Evolutionary conservation across 805 yeast genomes (phyloP), one percentile per base, ranked within the genome.

Genomic region (Barnettozyma populi): DNA sequence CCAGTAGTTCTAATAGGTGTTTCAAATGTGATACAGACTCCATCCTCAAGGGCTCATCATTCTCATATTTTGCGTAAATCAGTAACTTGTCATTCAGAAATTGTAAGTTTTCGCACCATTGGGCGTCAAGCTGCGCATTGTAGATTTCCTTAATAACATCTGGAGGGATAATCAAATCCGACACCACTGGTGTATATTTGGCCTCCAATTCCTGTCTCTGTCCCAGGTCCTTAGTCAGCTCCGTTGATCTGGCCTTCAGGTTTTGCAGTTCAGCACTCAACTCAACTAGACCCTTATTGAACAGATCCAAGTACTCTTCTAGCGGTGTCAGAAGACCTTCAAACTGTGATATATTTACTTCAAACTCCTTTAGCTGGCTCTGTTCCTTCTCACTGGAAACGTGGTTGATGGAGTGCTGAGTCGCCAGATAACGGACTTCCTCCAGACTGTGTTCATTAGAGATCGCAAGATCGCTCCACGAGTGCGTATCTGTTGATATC

Each of bases 161-260:
- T 0, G 96, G 94, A 0, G 97, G 86, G 7, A 90, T 78, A 50
- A 86, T 70, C 32, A 86, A 69, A 53, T 86, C 90, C 35, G 84
- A 75, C 1, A 90, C 82, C n/a, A 87, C 68, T 0, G 96, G 95
- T 18, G 85, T 79, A 48, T 90, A 74, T 44, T 71, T 71, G 8
- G 64, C 62, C 48, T 81, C 78, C 18, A 76, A 72, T 29, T 65
- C 56, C 16, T 75, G 71, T 43, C 84, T 78, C 36, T 68, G 65
- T 11, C 69, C 69, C 13, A 83, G 69, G 36, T 79, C 70, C 19
- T 64, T 56, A 36, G 76, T 73, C 37, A 85, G 62, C 16, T 68
- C 64, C 16, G 73, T 60, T 2, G 86, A 79, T 49, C 79, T 72
- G 6, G 68, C 61, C 55, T 82, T 84, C 32, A 85, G 70, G 40